These are phyloP conservation scores for Solioccasus polychromus DNA, from an alignment of 768 basidiomycete species.

Conservation along the genomic window DNA sequence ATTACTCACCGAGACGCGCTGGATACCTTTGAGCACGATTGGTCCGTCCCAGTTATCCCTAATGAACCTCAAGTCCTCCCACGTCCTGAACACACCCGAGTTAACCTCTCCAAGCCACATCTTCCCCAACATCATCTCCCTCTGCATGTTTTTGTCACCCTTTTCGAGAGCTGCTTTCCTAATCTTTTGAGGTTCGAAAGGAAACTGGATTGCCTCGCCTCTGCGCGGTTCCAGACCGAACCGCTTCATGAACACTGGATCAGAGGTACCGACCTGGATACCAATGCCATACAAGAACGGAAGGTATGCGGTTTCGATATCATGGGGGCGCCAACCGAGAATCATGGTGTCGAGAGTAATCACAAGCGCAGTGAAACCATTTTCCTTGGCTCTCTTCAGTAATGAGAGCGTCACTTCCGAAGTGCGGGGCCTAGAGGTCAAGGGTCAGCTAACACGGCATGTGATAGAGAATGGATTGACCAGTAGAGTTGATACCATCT, in stretches of 20 bases:
- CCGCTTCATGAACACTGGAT: conserved; percentile 75
- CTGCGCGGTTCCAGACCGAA: conserved; percentile 41
- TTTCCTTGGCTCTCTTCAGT: conserved; percentile 61
- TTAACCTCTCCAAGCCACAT: conserved; percentile 64
- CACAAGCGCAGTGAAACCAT: conserved; percentile 68
- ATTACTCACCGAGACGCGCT: conserved; percentile 50
- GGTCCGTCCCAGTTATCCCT: conserved; percentile 76
- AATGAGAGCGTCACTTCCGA: conserved; percentile 63
- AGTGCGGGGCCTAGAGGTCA: conserved; percentile 50
- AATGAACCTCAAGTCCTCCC: conserved; percentile 71
- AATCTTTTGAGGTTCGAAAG: conserved; percentile 51
- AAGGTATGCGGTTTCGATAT: conserved; percentile 60
- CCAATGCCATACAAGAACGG: conserved; percentile 69
- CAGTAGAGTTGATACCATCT: conserved; percentile 87
- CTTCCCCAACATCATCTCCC: conserved; percentile 44
- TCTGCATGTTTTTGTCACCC: conserved; percentile 46
- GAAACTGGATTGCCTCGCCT: conserved; percentile 47
- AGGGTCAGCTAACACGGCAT: not conserved
- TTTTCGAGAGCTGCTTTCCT: conserved; percentile 36
- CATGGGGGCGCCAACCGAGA: conserved; percentile 76
- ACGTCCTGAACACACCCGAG: conserved; percentile 60
- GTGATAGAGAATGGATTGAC: conserved; percentile 33
- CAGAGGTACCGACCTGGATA: conserved; percentile 62
- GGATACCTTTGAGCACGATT: conserved; percentile 75
- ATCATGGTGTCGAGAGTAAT: conserved; percentile 75